Conservation (phyloP, 2,329 filamentous ascomycete genomes). For the Aspergillus pseudoviridinutans region DNA sequence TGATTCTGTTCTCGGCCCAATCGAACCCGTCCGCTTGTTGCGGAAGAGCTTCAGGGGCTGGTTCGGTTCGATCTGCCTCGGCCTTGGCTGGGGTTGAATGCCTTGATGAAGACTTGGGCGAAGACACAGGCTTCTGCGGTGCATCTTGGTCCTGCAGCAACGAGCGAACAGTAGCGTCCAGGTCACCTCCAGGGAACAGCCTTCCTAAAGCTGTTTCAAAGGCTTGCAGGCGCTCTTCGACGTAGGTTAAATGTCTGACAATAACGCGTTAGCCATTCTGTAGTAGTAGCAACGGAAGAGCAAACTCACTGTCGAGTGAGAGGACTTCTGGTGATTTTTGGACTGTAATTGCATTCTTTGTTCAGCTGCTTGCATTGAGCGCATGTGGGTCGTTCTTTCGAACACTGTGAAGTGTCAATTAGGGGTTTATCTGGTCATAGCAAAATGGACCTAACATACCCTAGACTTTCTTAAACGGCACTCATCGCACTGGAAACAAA, state of each 20-base stretch:
- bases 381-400: conserved; percentile 40
- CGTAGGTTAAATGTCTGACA: conserved; percentile 35
- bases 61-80: conserved; percentile 31
- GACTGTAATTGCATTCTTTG: conserved; percentile 41
- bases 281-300: conserved; percentile 4
- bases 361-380: conserved; percentile 37
- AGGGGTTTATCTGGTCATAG: not conserved
- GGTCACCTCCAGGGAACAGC: conserved; percentile 37
- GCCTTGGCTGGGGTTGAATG: conserved; percentile 35
- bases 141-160: conserved; percentile 35
- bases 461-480: conserved; percentile 39
- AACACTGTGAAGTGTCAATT: conserved; percentile 27
- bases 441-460: conserved; percentile 18
- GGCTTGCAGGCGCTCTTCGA: conserved; percentile 37
- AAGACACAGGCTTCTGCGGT: conserved; percentile 25
- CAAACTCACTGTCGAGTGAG: conserved; percentile 39
- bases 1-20: conserved; percentile 38
- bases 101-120: conserved; percentile 36
- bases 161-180: conserved; percentile 37
- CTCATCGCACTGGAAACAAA: conserved; percentile 33
- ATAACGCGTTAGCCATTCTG: conserved; percentile 3
- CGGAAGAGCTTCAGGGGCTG: conserved; percentile 42
- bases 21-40: conserved; percentile 39
- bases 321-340: conserved; percentile 39
- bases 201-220: conserved; percentile 37